Evolutionary conservation across 768 basidiomycete genomes (phyloP).

Genomic region (Psilocybe subaeruginosa): DNA sequence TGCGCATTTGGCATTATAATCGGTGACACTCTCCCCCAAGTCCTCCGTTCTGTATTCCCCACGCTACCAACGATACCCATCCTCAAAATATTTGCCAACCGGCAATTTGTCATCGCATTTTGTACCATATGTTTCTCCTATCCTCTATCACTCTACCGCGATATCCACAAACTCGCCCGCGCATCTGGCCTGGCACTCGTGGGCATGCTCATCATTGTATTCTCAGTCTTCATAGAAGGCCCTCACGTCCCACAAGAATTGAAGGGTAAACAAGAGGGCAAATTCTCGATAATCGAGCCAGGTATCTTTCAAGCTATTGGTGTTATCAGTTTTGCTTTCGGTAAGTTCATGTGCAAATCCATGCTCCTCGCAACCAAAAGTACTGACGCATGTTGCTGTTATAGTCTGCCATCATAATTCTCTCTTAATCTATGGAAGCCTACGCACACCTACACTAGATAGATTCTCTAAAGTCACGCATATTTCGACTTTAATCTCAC

Average conservation of each 20-base stretch:
- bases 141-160: slow-evolving; percentile 93
- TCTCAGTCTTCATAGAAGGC: slow-evolving; percentile 82
- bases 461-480: slow-evolving; percentile 93
- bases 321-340: slow-evolving; percentile 94
- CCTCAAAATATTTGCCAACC: slow-evolving; percentile 77
- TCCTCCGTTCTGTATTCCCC: slow-evolving; percentile 87
- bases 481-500: slow-evolving; percentile 82
- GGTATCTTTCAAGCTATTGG: slow-evolving; percentile 95
- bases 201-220: slow-evolving; percentile 94
- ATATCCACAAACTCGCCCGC: slow-evolving; percentile 95
- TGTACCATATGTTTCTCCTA: slow-evolving; percentile 91
- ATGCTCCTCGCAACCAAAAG: neutral
- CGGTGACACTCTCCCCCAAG: slow-evolving; percentile 96
- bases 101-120: slow-evolving; percentile 86
- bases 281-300: slow-evolving; percentile 75
- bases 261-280: slow-evolving; percentile 75
- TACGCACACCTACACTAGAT: slow-evolving; percentile 92
- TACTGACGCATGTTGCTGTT: slow-evolving; percentile 5
- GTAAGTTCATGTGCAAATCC: slow-evolving; percentile 26
- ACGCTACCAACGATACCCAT: slow-evolving; percentile 66
- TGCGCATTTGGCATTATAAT: slow-evolving; percentile 98
- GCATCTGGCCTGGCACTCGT: slow-evolving; percentile 90
- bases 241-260: slow-evolving; percentile 72
- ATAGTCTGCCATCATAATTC: slow-evolving; percentile 97
- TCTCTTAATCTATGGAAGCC: slow-evolving; percentile 91